Percentiles rank a stretch among this genome's conserved stretches.
Evolutionary conservation across 331 rosid genomes (phyloP).

Genomic region (Dryas integrifolia): DNA sequence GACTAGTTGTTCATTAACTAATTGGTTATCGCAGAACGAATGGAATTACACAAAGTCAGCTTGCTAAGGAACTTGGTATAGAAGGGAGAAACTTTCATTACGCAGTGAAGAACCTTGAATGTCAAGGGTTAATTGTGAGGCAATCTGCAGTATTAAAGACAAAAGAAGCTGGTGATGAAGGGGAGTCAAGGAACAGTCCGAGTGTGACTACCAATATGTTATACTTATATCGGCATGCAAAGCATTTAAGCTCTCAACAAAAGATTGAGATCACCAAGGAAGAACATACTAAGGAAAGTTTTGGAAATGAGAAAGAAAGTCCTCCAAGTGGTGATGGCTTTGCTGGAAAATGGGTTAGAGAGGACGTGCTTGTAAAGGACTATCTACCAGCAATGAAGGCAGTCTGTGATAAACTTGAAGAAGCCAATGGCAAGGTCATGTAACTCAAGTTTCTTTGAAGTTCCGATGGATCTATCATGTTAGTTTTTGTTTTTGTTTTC

Average conservation of each 20-base stretch:
- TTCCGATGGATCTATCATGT: slow-evolving; percentile 9
- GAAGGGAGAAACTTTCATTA: slow-evolving; percentile 64
- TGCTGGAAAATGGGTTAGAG: slow-evolving; percentile 32
- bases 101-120: slow-evolving; percentile 66
- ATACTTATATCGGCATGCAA: slow-evolving; percentile 70
- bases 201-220: slow-evolving; percentile 68
- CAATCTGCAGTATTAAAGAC: slow-evolving; percentile 67
- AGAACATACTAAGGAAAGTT: slow-evolving; percentile 32
- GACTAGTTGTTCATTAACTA: not conserved
- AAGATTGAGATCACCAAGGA: slow-evolving; percentile 56
- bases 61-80: slow-evolving; percentile 60
- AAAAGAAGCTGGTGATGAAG: slow-evolving; percentile 44
- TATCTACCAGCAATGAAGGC: slow-evolving; percentile 71
- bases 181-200: slow-evolving; percentile 47
- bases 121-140: slow-evolving; percentile 72
- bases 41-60: slow-evolving; percentile 72
- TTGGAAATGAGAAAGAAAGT: slow-evolving; percentile 24
- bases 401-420: slow-evolving; percentile 62
- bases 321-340: slow-evolving; percentile 26
- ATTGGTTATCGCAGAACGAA: slow-evolving; percentile 39
- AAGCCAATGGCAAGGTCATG: slow-evolving; percentile 74
- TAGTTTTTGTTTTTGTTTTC: not conserved
- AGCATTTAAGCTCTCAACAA: slow-evolving; percentile 58
- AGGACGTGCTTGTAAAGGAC: slow-evolving; percentile 65
- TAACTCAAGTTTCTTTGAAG: slow-evolving; percentile 18